Evolutionary conservation across 768 basidiomycete genomes (phyloP).

Genomic region (Atractiella rhizophila): DNA sequence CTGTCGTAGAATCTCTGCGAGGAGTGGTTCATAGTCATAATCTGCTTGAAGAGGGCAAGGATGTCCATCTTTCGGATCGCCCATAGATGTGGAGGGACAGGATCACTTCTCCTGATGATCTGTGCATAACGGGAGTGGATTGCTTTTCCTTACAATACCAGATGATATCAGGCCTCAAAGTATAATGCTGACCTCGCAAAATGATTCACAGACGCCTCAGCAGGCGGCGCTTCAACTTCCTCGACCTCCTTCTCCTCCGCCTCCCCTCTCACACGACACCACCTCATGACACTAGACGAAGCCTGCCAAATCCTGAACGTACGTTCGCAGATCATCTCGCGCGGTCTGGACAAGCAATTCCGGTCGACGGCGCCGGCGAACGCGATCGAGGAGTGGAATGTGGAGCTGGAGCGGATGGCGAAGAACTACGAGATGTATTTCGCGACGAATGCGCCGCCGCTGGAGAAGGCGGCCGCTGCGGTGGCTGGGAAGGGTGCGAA

Average conservation of each 20-base stretch:
- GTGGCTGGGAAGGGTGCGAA: no score
- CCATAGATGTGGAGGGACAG: no score
- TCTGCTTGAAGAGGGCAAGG: background rate
- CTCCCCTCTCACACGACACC: conserved; percentile 56
- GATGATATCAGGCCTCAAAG: background rate
- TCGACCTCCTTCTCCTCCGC: conserved; percentile 57
- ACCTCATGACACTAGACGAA: conserved; percentile 86
- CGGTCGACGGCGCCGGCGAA: conserved; percentile 4
- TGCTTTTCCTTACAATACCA: no score
- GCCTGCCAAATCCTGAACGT: conserved; percentile 75
- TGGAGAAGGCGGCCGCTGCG: no score
- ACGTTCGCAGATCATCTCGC: no score
- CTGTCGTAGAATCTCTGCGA: no score
- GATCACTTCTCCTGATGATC: no score
- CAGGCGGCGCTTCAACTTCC: conserved; percentile 46
- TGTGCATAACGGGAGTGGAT: no score
- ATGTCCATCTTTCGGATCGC: no score
- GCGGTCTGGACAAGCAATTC: no score
- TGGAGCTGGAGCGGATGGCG: background rate
- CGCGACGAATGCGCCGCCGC: conserved; percentile 43
- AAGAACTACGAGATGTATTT: conserved; percentile 87
- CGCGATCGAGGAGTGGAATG: conserved; percentile 1
- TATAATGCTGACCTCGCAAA: background rate
- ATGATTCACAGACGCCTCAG: conserved; percentile 31
- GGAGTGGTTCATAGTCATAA: background rate